Percentiles rank a stretch among this genome's conserved stretches.
These are phyloP conservation scores for Trichosporon asahii DNA, from an alignment of 1,284 basidiomycete species.

Conservation along the genomic window DNA sequence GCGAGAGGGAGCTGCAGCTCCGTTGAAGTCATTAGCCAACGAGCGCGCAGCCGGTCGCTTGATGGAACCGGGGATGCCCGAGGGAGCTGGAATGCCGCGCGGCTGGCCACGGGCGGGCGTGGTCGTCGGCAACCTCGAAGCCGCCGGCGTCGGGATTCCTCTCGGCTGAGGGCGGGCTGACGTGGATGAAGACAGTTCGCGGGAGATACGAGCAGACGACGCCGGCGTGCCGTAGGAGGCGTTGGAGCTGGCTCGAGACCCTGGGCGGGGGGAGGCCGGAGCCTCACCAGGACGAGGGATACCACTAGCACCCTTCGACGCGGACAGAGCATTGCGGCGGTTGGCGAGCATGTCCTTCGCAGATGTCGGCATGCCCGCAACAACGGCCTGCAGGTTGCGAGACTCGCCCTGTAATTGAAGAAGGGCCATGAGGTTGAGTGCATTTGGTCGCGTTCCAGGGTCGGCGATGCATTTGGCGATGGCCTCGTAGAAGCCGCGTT, in stretches of 20 bases:
- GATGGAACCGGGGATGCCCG: neutral
- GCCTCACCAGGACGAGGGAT: constrained; percentile 14
- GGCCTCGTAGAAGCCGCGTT: constrained; percentile 44
- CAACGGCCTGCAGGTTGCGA: constrained; percentile 35
- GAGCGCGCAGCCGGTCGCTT: constrained; percentile 2
- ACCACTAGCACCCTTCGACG: constrained; percentile 28
- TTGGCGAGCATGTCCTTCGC: constrained; percentile 51
- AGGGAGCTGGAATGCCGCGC: constrained; percentile 16
- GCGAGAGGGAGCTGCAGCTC: neutral
- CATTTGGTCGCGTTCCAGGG: constrained; percentile 45
- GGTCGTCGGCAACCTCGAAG: neutral
- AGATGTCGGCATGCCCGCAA: constrained; percentile 38
- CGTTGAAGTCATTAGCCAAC: constrained; percentile 5
- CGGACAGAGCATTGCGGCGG: constrained; percentile 41
- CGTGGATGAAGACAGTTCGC: constrained; percentile 9
- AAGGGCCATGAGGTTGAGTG: constrained; percentile 50
- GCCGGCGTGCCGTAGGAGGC: constrained; percentile 9
- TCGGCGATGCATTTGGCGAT: constrained; percentile 61
- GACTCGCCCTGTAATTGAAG: constrained; percentile 46
- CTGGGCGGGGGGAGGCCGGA: neutral
- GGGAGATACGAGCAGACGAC: constrained; percentile 6
- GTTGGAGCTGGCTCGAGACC: constrained; percentile 1
- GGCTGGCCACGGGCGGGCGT: neutral
- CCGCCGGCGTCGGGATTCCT: neutral
- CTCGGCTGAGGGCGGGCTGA: neutral